These are phyloP conservation scores for Trichoderma atrobrunneum DNA, from an alignment of 2,329 filamentous ascomycete genomes.

Conservation along the genomic window DNA sequence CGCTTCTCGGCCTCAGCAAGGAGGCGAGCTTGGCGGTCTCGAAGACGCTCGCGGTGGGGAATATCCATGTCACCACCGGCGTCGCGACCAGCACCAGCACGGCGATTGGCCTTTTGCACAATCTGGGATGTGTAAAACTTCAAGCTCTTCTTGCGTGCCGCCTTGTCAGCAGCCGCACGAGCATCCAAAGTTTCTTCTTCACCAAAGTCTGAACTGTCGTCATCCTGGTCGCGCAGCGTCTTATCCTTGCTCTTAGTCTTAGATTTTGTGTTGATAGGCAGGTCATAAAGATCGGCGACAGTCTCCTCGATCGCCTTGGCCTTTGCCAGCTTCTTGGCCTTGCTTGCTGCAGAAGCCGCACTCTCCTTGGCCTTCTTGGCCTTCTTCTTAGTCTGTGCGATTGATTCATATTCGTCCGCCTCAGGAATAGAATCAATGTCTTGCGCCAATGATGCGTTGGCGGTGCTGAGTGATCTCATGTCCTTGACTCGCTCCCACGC, in stretches of 20 bases:
- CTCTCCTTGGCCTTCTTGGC: conserved; percentile 26
- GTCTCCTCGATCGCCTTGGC: conserved; percentile 66
- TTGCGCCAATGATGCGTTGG: conserved; percentile 31
- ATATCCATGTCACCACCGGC: conserved; percentile 79
- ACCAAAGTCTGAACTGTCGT: conserved; percentile 84
- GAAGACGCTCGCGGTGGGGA: conserved; percentile 83
- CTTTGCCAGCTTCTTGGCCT: conserved; percentile 44
- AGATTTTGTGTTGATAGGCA: conserved; percentile 52
- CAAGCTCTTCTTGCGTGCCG: conserved; percentile 82
- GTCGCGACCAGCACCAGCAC: conserved; percentile 67
- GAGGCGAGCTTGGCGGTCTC: conserved; percentile 80
- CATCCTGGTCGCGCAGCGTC: conserved; percentile 41
- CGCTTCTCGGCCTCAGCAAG: conserved; percentile 85
- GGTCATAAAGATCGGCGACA: conserved; percentile 65
- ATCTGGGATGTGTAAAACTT: conserved; percentile 99
- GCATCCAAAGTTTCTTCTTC: conserved; percentile 80
- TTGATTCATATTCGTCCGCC: conserved; percentile 20
- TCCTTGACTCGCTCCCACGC: conserved; percentile 75
- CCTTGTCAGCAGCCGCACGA: conserved; percentile 80
- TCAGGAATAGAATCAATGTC: conserved; percentile 27
- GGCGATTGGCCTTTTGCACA: conserved; percentile 88
- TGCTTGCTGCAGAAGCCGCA: conserved; percentile 28
- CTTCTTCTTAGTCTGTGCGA: conserved; percentile 32
- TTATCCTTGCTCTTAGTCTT: conserved; percentile 38
- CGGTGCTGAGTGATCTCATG: conserved; percentile 50